Conservation (phyloP, 352 stramenopile species). For the Phytophthora sansomeana region DNA sequence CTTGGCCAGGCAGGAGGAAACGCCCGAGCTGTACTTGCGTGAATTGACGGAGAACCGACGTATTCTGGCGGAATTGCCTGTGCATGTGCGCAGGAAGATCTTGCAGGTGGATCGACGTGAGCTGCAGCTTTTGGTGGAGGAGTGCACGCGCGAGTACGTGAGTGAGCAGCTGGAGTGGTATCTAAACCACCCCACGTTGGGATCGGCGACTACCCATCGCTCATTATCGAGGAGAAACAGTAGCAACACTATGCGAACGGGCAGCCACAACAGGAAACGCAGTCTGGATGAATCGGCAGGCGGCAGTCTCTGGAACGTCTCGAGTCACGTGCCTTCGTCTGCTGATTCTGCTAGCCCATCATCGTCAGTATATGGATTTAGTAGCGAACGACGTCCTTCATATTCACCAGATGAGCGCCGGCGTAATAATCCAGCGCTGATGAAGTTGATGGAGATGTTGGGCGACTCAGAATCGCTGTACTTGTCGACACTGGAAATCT, state of each 20-base stretch:
- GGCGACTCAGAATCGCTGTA: constrained; percentile 88
- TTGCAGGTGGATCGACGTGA: constrained; percentile 75
- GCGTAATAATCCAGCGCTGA: constrained; percentile 68
- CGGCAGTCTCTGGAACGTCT: constrained; percentile 71
- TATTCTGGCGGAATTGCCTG: constrained; percentile 78
- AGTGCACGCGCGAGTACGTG: constrained; percentile 81
- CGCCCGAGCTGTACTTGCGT: constrained; percentile 75
- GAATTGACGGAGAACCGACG: constrained; percentile 85
- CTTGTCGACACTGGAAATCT: constrained; percentile 78
- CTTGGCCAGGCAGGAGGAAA: constrained; percentile 81
- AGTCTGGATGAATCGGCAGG: constrained; percentile 42
- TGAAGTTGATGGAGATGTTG: constrained; percentile 80
- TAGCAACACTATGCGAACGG: constrained; percentile 26
- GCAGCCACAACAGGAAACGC: constrained; percentile 35
- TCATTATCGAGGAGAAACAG: constrained; percentile 36
- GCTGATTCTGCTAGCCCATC: constrained; percentile 33
- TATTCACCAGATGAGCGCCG: constrained; percentile 72
- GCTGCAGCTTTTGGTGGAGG: constrained; percentile 76
- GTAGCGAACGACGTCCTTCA: constrained; percentile 36
- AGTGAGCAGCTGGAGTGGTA: constrained; percentile 76
- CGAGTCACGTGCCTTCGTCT: constrained; percentile 70
- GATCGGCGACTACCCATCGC: constrained; percentile 17
- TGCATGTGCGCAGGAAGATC: constrained; percentile 87
- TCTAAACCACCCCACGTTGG: constrained; percentile 49
- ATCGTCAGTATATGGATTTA: constrained; percentile 34